Evolutionary conservation across 768 basidiomycete genomes (phyloP).

Genomic region (Phylloporus sp.): DNA sequence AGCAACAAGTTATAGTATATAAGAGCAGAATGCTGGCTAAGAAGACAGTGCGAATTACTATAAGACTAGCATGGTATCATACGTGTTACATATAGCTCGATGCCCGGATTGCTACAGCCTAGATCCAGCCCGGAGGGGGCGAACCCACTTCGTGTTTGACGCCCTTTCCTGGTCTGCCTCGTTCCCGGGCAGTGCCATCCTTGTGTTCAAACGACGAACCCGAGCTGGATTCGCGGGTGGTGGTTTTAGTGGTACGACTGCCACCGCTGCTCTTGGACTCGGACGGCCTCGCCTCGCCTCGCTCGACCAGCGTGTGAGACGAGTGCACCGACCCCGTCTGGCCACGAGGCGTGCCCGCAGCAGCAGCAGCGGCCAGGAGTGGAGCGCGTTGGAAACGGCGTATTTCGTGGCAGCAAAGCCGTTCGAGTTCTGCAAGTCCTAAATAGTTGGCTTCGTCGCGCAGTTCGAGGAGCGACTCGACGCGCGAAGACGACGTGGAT

Average conservation of each 20-base stretch:
- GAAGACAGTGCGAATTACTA: not conserved
- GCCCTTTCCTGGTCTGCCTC: constrained; percentile 7
- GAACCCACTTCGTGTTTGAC: constrained; percentile 4
- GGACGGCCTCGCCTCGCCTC: constrained; percentile 18
- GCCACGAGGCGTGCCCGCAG: constrained; percentile 34
- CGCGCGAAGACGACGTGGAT: constrained; percentile 40
- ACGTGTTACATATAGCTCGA: not conserved
- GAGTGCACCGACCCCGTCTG: constrained; percentile 57
- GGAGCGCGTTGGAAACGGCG: constrained; percentile 43
- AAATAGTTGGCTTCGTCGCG: constrained; percentile 77
- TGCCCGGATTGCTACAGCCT: constrained; percentile 5
- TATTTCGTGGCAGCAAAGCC: constrained; percentile 65
- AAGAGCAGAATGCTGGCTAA: not conserved
- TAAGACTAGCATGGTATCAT: not conserved
- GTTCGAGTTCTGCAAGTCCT: constrained; percentile 58
- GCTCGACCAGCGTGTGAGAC: constrained; percentile 57
- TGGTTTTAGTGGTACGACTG: not conserved
- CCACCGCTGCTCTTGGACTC: constrained; percentile 4
- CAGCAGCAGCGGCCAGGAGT: constrained; percentile 33
- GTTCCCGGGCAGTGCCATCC: constrained; percentile 9
- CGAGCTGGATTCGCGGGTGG: constrained; percentile 4
- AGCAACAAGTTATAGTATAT: not conserved
- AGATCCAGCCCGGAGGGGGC: constrained; percentile 50
- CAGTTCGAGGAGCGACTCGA: constrained; percentile 68
- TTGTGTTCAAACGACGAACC: constrained; percentile 12